Conservation (phyloP, 148 eudicot genomes). For the Silene conica region DNA sequence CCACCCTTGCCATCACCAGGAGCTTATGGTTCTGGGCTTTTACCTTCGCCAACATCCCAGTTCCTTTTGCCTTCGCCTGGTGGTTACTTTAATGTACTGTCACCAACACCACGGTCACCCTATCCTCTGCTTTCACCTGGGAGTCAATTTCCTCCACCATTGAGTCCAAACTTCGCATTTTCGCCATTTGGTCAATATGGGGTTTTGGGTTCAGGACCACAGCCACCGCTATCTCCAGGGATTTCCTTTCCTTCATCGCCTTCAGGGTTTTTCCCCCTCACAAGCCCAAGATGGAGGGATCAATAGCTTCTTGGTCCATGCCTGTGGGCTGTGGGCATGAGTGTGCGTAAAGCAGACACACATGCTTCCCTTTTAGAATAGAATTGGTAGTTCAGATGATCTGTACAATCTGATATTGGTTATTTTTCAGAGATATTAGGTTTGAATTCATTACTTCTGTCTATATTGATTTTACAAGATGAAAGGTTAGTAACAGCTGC, state of each 20-base stretch:
- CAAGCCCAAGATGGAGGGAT: slow-evolving; percentile 90
- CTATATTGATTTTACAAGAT: slow-evolving; percentile 24
- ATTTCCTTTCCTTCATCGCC: slow-evolving; percentile 63
- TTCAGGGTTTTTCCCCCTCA: slow-evolving; percentile 60
- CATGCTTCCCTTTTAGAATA: slow-evolving; percentile 24
- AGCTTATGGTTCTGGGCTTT: slow-evolving; percentile 35
- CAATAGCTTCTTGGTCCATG: slow-evolving; percentile 27
- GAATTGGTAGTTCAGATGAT: slow-evolving; percentile 13
- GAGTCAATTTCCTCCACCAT: slow-evolving; percentile 61
- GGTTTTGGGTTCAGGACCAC: slow-evolving; percentile 69
- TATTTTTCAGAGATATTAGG: slow-evolving; percentile 12
- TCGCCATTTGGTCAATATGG: slow-evolving; percentile 58
- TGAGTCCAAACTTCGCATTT: slow-evolving; percentile 71
- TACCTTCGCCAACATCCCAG: slow-evolving; percentile 34
- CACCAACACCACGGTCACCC: slow-evolving; percentile 70
- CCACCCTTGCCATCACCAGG: slow-evolving; percentile 60
- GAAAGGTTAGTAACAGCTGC: slow-evolving; percentile 20
- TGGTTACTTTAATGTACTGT: slow-evolving; percentile 53
- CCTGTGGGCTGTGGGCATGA: slow-evolving; percentile 21
- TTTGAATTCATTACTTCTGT: slow-evolving; percentile 19
- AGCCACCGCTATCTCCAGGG: slow-evolving; percentile 75
- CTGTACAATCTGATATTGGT: slow-evolving; percentile 29
- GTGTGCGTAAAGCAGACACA: slow-evolving; percentile 19
- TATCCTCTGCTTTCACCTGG: slow-evolving; percentile 81
- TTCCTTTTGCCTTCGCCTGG: slow-evolving; percentile 64